phyloP scores from a whole-genome alignment of 305 asterid species.

The Fraxinus latifolia region DNA sequence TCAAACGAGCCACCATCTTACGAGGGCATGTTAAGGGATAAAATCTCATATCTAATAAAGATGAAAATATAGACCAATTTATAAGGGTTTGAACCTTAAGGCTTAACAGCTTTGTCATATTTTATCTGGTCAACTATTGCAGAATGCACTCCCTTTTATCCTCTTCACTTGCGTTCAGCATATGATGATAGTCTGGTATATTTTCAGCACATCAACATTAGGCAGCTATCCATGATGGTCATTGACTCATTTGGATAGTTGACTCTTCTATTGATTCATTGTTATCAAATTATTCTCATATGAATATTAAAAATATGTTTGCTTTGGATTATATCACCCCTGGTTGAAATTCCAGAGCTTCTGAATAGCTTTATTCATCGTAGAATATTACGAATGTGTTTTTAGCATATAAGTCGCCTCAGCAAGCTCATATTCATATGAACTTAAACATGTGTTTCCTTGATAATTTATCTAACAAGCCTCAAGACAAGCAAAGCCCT shows the following conservation, averaged over 20 bases:
- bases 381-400: constrained; percentile 3
- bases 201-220: constrained; percentile 2
- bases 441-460: constrained; percentile 15
- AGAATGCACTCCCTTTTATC: constrained; percentile 6
- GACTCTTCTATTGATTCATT: constrained; percentile 3
- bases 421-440: constrained; percentile 2
- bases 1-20: not conserved
- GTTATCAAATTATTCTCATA: constrained; percentile 3
- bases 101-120: not conserved
- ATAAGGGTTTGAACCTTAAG: not conserved
- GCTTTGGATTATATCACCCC: constrained; percentile 9
- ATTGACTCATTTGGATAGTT: not conserved
- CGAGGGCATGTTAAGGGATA: not conserved
- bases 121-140: not conserved
- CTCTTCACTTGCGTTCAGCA: constrained; percentile 14
- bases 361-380: not conserved
- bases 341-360: constrained; percentile 22
- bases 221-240: not conserved
- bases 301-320: not conserved
- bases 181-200: constrained; percentile 10
- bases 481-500: constrained; percentile 1
- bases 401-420: not conserved
- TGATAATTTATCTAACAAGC: constrained; percentile 15
- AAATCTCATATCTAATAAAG: not conserved
- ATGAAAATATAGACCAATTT: not conserved